Evolutionary conservation across 352 stramenopile genomes (phyloP).

Genomic region (Elongisporangium prolatum): DNA sequence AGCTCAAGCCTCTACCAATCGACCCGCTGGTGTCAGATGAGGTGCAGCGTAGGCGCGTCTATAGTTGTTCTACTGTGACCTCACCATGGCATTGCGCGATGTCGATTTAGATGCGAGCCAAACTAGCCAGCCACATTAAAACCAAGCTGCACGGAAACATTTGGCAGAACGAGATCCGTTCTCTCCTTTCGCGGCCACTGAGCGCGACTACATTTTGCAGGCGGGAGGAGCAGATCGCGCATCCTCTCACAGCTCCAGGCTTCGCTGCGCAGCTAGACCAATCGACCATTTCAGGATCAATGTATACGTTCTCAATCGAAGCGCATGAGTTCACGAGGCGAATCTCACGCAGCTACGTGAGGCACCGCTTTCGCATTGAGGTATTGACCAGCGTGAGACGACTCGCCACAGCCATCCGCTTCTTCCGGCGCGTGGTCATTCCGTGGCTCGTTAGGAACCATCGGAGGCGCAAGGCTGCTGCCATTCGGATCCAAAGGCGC

Average conservation of each 20-base stretch:
- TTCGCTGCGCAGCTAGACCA: conserved; percentile 3
- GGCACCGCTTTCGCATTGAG: conserved; percentile 19
- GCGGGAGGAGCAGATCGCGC: conserved; percentile 32
- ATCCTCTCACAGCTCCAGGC: conserved; percentile 21
- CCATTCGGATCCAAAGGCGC: conserved; percentile 22
- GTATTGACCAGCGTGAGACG: conserved; percentile 15
- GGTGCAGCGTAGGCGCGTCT: conserved; percentile 2
- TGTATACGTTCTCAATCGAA: conserved; percentile 36
- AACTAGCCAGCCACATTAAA: conserved; percentile 29
- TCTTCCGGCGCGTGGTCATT: conserved; percentile 23
- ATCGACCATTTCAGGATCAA: background rate
- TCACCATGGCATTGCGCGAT: background rate
- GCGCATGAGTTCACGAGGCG: conserved; percentile 20
- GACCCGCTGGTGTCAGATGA: conserved; percentile 22
- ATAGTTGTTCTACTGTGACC: background rate
- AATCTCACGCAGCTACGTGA: conserved; percentile 19
- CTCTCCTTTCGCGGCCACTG: conserved; percentile 36
- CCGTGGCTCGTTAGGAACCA: conserved; percentile 20
- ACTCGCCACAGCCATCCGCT: conserved; percentile 25
- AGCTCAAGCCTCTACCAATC: conserved; percentile 1
- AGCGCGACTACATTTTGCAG: conserved; percentile 41
- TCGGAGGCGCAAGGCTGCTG: conserved; percentile 19
- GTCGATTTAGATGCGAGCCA: conserved; percentile 27
- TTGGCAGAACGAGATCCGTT: conserved; percentile 55
- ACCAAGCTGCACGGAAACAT: conserved; percentile 38